Evolutionary conservation across 306 rosid species (phyloP).

Genomic region (Gynostemma pentaphyllum): DNA sequence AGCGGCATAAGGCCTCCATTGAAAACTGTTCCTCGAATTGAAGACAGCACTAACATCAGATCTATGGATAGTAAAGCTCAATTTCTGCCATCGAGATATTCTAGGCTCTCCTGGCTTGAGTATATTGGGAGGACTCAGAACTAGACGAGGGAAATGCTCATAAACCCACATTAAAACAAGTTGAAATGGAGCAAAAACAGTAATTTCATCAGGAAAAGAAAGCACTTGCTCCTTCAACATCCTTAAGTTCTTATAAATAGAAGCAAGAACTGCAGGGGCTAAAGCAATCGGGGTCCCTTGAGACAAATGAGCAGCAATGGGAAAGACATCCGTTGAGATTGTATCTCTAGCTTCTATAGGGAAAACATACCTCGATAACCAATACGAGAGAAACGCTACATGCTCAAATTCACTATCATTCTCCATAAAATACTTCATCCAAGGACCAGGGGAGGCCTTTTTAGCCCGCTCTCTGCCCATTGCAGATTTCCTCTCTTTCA

Average conservation of each 20-base stretch:
- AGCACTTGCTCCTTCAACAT: constrained; percentile 4
- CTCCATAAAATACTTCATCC: constrained; percentile 37
- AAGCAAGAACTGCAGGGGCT: constrained; percentile 42
- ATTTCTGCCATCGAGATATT: constrained; percentile 24
- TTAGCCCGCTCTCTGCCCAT: constrained; percentile 5
- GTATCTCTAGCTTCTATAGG: background rate
- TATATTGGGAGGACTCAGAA: background rate
- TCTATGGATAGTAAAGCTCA: background rate
- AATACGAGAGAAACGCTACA: constrained; percentile 28
- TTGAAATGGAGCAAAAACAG: constrained; percentile 29
- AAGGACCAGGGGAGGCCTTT: constrained; percentile 11
- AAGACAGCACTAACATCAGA: constrained; percentile 5
- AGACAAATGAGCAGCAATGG: constrained; percentile 33
- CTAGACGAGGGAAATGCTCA: constrained; percentile 33
- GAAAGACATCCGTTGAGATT: constrained; percentile 15
- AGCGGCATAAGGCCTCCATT: constrained; percentile 36
- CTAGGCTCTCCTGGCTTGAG: constrained; percentile 11
- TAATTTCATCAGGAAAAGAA: background rate
- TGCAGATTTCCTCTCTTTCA: background rate
- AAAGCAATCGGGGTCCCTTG: constrained; percentile 39
- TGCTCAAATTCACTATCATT: constrained; percentile 26
- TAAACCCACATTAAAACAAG: constrained; percentile 41
- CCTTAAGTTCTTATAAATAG: constrained; percentile 22
- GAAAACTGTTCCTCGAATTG: constrained; percentile 14
- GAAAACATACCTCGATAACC: constrained; percentile 47